These are phyloP conservation scores for Abrus precatorius DNA, from an alignment of 306 rosid genomes.

Conservation along the genomic window DNA sequence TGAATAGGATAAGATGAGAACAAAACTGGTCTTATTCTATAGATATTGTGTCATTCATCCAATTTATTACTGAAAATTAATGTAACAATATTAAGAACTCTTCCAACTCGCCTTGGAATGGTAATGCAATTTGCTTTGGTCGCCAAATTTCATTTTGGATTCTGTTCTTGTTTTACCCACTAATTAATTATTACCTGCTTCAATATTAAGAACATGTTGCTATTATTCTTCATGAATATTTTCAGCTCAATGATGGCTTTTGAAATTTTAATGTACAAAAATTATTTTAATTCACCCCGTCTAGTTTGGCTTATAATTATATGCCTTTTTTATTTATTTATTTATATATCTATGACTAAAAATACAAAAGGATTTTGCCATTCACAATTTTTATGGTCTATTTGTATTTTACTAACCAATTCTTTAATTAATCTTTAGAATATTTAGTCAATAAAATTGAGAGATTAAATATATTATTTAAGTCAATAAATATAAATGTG, in stretches of 20 bases:
- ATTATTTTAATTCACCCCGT: too few relatives aligned
- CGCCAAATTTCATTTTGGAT: neutral
- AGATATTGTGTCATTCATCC: conserved; percentile 19
- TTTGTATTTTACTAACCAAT: too few relatives aligned
- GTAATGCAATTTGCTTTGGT: neutral
- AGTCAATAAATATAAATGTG: too few relatives aligned
- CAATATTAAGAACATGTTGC: too few relatives aligned
- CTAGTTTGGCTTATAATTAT: neutral
- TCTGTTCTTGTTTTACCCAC: neutral
- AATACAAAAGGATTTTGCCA: too few relatives aligned
- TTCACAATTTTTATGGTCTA: too few relatives aligned
- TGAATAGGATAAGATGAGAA: neutral
- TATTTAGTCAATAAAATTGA: too few relatives aligned
- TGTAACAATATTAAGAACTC: neutral
- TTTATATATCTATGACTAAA: too few relatives aligned
- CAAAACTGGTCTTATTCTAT: conserved; percentile 34
- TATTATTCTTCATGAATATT: too few relatives aligned
- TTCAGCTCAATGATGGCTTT: neutral
- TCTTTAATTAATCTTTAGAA: too few relatives aligned
- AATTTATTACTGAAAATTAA: neutral
- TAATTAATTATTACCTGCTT: neutral
- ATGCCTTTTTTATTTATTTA: too few relatives aligned
- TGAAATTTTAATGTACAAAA: neutral
- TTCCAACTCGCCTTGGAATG: neutral
- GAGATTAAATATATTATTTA: too few relatives aligned